Base-by-base conservation (phyloP, 805 yeast genomes). In the Komagataella phaffii region DNA sequence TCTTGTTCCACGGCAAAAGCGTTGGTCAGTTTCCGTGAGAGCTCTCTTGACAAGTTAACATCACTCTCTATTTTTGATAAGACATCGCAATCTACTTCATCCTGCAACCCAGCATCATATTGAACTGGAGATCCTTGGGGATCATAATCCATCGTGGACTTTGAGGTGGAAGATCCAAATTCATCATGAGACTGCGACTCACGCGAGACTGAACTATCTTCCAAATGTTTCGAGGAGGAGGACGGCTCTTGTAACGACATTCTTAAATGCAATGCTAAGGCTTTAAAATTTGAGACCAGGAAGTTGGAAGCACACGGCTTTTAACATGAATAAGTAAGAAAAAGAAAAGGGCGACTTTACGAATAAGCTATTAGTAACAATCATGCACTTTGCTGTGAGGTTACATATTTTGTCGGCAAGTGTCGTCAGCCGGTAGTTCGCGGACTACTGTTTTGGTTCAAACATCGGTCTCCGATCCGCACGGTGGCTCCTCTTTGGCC, bases 1-100 rank as follows among this genome's bases (percentile, higher is more conserved):
- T 60, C 61, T 49, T 66, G 61, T 14, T 61, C 59, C 30, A 68
- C 23, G 58, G 61, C 54, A 10, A 60, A 63, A 23, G 69, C 64
- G 48, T 69, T 69, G 0, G 80, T 76, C 48, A 76, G 56, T 7
- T 68, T 70, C 52, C 75, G 62, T 1, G 79, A 71, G 4, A 76
- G 47, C 45, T 59, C 55, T 46, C 63, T 53, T 4, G 19, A 17
- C 23, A 44, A 44, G 23, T 17, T 17, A 4, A 19, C 23, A n/a
- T 44, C 23, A 44, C 46, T n/a, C 23, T 44, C 46, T 17, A 44
- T 44, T 30, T 30, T 30, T 10, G 40, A 30, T 10, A 30, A 14
- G 14, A 14, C 40, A 30, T 30, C 40, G 14, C 14, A 30, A 8
- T 30, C 40, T 10, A 30, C 40, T 10, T 30, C 40, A 14, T 30